A percentile compares a stretch with the other conserved stretches of the same genome.
These are phyloP conservation scores for Plantago lanceolata DNA, from an alignment of 305 asterid genomes.

Conservation along the genomic window DNA sequence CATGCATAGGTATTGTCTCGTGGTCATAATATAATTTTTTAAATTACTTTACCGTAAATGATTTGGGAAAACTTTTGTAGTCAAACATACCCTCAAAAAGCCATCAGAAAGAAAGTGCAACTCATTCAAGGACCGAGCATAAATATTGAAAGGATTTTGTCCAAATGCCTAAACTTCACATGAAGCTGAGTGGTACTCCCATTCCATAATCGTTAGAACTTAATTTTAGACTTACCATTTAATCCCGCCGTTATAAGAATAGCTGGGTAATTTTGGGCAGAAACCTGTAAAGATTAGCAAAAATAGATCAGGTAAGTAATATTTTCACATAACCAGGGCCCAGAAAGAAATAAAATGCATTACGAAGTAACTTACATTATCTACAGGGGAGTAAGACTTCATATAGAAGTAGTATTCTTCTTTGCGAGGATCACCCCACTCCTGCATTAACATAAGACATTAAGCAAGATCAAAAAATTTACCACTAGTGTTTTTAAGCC, in stretches of 20 bases:
- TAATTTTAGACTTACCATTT: constrained; percentile 56
- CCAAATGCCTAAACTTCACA: too few relatives aligned
- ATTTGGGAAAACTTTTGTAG: too few relatives aligned
- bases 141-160: too few relatives aligned
- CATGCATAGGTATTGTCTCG: too few relatives aligned
- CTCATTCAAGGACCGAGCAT: too few relatives aligned
- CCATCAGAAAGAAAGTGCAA: too few relatives aligned
- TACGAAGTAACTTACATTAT: constrained; percentile 53
- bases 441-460: constrained; percentile 48
- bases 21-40: too few relatives aligned
- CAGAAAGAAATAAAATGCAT: constrained; percentile 12
- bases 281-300: constrained; percentile 44
- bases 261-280: constrained; percentile 72
- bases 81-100: too few relatives aligned
- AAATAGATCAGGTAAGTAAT: not conserved
- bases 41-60: too few relatives aligned
- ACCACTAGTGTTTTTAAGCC: too few relatives aligned
- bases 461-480: constrained; percentile 11
- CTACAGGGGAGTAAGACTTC: constrained; percentile 94
- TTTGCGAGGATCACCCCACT: constrained; percentile 98
- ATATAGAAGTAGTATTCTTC: constrained; percentile 82
- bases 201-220: constrained; percentile 13
- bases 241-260: constrained; percentile 84
- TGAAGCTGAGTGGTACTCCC: too few relatives aligned
- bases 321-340: not conserved